A percentile compares a stretch with the other conserved stretches of the same genome.
phyloP scores from a whole-genome alignment of 345 rosid genomes.

The Rhizophora apiculata region DNA sequence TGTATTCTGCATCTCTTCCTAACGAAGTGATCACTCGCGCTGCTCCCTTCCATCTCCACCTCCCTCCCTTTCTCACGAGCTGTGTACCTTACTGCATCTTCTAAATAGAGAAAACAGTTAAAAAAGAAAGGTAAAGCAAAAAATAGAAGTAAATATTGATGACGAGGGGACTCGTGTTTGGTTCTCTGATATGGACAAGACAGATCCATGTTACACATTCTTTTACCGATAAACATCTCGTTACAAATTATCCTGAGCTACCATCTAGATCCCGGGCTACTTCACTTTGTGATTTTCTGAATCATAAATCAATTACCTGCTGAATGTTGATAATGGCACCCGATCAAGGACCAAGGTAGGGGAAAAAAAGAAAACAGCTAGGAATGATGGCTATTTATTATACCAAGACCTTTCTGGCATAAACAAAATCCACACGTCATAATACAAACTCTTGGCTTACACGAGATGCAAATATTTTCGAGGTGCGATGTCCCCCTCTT shows the following conservation, averaged over 20 bases:
- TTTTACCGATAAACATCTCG: slow-evolving; percentile 46
- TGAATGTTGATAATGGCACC: slow-evolving; percentile 14
- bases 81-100: not conserved
- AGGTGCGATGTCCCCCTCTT: not conserved
- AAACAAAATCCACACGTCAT: not conserved
- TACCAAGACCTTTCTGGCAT: too few species aligned
- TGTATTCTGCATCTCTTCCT: not conserved
- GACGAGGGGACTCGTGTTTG: slow-evolving; percentile 92
- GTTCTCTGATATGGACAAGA: slow-evolving; percentile 80
- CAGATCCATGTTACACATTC: slow-evolving; percentile 45
- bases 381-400: too few species aligned
- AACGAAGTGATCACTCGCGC: not conserved
- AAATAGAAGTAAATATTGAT: slow-evolving; percentile 18
- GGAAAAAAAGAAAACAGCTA: not conserved
- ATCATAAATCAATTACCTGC: slow-evolving; percentile 71
- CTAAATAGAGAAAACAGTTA: not conserved
- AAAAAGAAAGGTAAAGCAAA: slow-evolving; percentile 3
- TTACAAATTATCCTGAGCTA: slow-evolving; percentile 75
- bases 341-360: not conserved
- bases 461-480: not conserved
- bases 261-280: slow-evolving; percentile 50
- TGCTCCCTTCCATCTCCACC: not conserved
- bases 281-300: too few species aligned
- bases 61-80: not conserved
- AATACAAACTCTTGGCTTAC: not conserved